Evolutionary conservation across 2,329 filamentous ascomycete genomes (phyloP).

Genomic region (Aspergillus fijiensis): DNA sequence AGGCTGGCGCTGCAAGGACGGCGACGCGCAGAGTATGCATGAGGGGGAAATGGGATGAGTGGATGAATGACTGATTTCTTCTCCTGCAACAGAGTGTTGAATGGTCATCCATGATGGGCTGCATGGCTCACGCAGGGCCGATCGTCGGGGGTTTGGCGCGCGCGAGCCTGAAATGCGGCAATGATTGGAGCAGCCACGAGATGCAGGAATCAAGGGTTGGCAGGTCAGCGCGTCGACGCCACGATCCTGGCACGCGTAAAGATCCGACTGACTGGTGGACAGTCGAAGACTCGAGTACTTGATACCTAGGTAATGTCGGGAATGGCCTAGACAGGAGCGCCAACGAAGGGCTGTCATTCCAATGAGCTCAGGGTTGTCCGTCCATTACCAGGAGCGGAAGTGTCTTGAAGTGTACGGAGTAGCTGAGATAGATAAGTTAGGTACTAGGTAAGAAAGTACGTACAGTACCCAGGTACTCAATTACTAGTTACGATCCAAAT

Average conservation of each 20-base stretch:
- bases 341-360: not conserved
- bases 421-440: too few species aligned
- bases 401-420: too few species aligned
- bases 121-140: conserved; percentile 1
- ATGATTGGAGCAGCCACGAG: conserved; percentile 8
- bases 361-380: not conserved
- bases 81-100: not conserved
- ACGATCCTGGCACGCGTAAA: conserved; percentile 8
- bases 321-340: not conserved
- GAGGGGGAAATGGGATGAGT: not conserved
- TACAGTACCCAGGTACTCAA: too few species aligned
- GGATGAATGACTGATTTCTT: not conserved
- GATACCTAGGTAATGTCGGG: not conserved
- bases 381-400: not conserved
- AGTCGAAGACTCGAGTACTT: not conserved
- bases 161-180: not conserved
- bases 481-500: too few species aligned
- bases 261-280: not conserved
- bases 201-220: conserved; percentile 7
- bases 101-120: not conserved
- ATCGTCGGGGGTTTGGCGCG: conserved; percentile 2
- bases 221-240: conserved; percentile 7
- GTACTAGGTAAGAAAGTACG: too few species aligned
- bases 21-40: conserved; percentile 9
- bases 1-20: conserved; percentile 9